Base-by-base conservation (phyloP, 2,329 filamentous ascomycete species). In the Metarhizium humberi region DNA sequence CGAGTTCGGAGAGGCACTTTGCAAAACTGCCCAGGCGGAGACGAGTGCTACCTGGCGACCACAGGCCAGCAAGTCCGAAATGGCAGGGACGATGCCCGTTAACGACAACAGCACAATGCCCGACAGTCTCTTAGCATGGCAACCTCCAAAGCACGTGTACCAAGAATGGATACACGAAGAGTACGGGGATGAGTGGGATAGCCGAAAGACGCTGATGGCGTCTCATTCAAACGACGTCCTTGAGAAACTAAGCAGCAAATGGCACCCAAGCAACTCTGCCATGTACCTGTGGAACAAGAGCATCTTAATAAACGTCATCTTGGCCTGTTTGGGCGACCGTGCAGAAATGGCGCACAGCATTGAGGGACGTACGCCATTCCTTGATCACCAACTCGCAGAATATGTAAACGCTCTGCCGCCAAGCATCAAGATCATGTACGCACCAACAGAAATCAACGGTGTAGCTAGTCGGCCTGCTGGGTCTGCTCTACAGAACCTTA, bases 261-360 rank as follows among this genome's bases (percentile, higher is more conserved):
- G 57, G 57, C 57, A 58, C 40, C 38, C 57, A 5, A 8, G 30
- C 13, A 51, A 58, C 42, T 40, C 55, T 13, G 52, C 51, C 29
- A 34, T 55, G 43, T 58, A 58, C 18, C 5, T 48, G 29, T 56
- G 55, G 55, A 54, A 49, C 30, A 58, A 56, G 46, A 49, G 29
- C 13, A 30, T 57, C 1, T 56, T 71, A 10, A 43, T 58, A 42
- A 66, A 68, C 61, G 56, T 63, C 40, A 55, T 71, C 20, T 62
- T 71, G 13, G 56, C 62, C 0, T 66, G 63, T 36, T 55, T 67
- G 4, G 69, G 69, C 13, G 69, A 72, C 58, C 64, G 66, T 10
- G 63, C 61, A 34, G 69, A 71, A 56, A 71, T 72, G 69, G 68
- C 66, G 4, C 65, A 72, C 56, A 65, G 66, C 55, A 57, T 72